phyloP scores from a whole-genome alignment of 768 basidiomycete species.

The Amanita brunnescens region DNA sequence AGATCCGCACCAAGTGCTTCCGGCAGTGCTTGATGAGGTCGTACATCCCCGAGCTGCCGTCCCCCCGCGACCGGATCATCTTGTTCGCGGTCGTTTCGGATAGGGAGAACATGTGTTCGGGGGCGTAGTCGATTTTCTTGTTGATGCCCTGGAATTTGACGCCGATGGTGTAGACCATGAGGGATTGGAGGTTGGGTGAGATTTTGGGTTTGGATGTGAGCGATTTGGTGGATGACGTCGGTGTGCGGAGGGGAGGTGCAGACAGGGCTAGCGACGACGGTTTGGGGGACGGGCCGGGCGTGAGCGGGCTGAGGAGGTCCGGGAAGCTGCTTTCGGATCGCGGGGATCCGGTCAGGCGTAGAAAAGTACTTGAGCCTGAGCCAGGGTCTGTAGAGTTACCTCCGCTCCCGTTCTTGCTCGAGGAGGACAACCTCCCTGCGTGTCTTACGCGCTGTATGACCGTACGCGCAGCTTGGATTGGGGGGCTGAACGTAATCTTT shows the following conservation, averaged over 20 bases:
- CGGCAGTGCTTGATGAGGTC: slow-evolving; percentile 84
- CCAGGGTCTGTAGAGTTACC: neutral
- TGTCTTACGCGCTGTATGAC: slow-evolving; percentile 2
- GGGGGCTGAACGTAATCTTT: neutral
- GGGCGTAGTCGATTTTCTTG: slow-evolving; percentile 75
- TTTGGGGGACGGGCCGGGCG: neutral
- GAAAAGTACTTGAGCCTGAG: too few species aligned
- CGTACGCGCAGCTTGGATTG: slow-evolving; percentile 4
- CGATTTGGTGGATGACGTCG: neutral
- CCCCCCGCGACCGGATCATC: slow-evolving; percentile 45
- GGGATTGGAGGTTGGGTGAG: slow-evolving; percentile 60
- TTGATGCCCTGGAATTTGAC: slow-evolving; percentile 91
- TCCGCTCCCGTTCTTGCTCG: neutral
- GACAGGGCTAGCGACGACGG: neutral
- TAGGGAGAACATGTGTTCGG: slow-evolving; percentile 88
- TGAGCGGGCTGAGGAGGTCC: neutral
- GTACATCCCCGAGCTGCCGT: slow-evolving; percentile 30
- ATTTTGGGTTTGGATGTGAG: slow-evolving; percentile 54
- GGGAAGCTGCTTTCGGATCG: neutral
- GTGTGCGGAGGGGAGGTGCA: neutral
- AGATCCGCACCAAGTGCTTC: slow-evolving; percentile 75
- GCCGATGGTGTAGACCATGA: slow-evolving; percentile 91
- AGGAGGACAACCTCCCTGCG: neutral
- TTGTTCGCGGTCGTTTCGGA: slow-evolving; percentile 78
- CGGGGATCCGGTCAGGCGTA: neutral